Evolutionary conservation across 140 eudicot species (phyloP).

Genomic region (Stevia rebaudiana): DNA sequence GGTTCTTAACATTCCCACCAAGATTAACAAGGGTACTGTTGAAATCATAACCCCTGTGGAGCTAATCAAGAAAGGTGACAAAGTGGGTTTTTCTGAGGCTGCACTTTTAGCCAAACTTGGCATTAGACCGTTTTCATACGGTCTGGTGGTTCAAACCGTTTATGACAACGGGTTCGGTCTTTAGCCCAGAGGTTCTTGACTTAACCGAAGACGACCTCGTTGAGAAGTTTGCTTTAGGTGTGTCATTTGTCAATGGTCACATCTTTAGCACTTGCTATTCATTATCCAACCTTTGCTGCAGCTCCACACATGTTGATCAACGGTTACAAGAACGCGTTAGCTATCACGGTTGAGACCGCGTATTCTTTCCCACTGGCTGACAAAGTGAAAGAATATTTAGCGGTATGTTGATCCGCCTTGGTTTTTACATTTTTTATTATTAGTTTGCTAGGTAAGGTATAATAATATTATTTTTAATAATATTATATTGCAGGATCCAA

Average conservation of each 20-base stretch:
- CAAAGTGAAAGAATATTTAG: too few species aligned
- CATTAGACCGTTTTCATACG: not conserved
- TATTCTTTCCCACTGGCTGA: too few species aligned
- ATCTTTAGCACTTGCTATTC: not conserved
- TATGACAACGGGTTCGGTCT: not conserved
- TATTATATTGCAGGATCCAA: constrained; percentile 54
- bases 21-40: not conserved
- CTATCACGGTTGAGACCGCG: not conserved
- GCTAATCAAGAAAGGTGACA: not conserved
- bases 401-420: too few species aligned
- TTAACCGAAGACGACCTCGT: not conserved
- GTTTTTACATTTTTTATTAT: too few species aligned
- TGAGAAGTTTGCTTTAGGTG: not conserved
- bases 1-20: not conserved
- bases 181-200: not conserved
- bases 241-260: not conserved
- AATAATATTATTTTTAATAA: too few species aligned
- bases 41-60: not conserved
- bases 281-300: not conserved
- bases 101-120: not conserved
- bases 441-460: too few species aligned
- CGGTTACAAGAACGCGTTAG: not conserved
- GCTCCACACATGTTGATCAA: not conserved
- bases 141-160: not conserved
- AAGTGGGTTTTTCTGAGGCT: not conserved